Evolutionary conservation across 805 yeast species (phyloP).

Genomic region (Yamadazyma paraphyllophila): DNA sequence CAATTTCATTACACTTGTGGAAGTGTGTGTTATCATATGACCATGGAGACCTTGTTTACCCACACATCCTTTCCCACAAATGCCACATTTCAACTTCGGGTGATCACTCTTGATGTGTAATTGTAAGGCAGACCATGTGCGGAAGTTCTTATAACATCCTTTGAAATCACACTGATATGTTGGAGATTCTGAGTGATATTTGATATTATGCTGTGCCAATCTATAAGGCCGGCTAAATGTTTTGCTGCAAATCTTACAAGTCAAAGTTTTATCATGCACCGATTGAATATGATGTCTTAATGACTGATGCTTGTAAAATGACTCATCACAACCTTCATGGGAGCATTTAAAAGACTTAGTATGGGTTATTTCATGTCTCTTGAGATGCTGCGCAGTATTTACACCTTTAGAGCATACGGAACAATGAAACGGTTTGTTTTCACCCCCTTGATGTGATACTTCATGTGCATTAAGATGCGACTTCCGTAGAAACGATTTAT

Average conservation of each 20-base stretch:
- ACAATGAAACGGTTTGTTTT: conserved; percentile 71
- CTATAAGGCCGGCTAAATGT: conserved; percentile 62
- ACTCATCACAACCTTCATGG: conserved; percentile 58
- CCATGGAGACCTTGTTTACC: conserved; percentile 67
- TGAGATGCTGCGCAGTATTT: conserved; percentile 74
- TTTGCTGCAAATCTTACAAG: conserved; percentile 64
- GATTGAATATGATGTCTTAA: conserved; percentile 67
- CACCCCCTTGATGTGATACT: conserved; percentile 53
- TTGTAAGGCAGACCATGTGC: conserved; percentile 72
- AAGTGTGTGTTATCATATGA: conserved; percentile 72
- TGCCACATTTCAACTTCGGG: conserved; percentile 60
- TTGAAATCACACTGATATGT: conserved; percentile 61
- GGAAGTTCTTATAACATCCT: conserved; percentile 59
- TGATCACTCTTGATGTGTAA: conserved; percentile 70
- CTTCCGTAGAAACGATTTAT: conserved; percentile 64
- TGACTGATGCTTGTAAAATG: conserved; percentile 74
- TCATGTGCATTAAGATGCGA: conserved; percentile 79
- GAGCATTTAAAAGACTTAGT: conserved; percentile 60
- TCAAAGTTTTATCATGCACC: conserved; percentile 56
- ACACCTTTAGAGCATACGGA: conserved; percentile 78
- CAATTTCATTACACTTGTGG: conserved; percentile 44
- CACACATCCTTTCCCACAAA: conserved; percentile 71
- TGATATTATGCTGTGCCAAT: conserved; percentile 62
- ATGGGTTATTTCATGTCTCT: conserved; percentile 82
- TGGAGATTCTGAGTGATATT: conserved; percentile 57